A percentile compares a stretch with the other conserved stretches of the same genome.
These are phyloP conservation scores for Gossypium stocksii DNA, from an alignment of 345 rosid genomes.

Conservation along the genomic window DNA sequence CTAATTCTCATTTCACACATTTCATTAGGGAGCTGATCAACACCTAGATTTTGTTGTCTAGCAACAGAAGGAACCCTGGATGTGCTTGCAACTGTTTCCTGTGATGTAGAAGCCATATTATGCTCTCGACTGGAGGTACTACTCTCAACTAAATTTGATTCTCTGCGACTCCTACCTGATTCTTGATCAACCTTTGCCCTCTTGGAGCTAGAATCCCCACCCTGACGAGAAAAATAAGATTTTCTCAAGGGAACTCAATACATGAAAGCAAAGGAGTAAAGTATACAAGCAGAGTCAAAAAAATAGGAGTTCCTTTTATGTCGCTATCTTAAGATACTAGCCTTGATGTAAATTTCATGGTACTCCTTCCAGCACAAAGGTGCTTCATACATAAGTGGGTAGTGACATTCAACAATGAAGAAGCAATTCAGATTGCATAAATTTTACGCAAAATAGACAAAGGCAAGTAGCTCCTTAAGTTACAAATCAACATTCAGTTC, in stretches of 20 bases:
- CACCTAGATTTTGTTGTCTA: constrained; percentile 33
- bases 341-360: neutral
- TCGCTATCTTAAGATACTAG: neutral
- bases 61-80: constrained; percentile 36
- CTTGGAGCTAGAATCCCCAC: constrained; percentile 64
- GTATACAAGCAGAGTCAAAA: neutral
- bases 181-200: constrained; percentile 75
- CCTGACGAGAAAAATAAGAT: constrained; percentile 32
- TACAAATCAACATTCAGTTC: neutral
- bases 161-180: constrained; percentile 22
- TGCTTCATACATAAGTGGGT: neutral
- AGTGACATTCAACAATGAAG: neutral
- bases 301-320: neutral
- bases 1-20: constrained; percentile 56
- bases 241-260: neutral
- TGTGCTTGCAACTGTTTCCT: constrained; percentile 48
- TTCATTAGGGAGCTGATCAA: constrained; percentile 60
- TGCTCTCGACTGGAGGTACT: constrained; percentile 44
- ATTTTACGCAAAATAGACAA: neutral
- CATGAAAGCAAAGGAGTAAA: neutral
- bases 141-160: constrained; percentile 42
- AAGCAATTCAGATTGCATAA: neutral
- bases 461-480: neutral
- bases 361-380: neutral
- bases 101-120: constrained; percentile 50